Percentiles rank a stretch among this genome's conserved stretches.
Evolutionary conservation across 2,329 filamentous ascomycete genomes (phyloP).

Genomic region (Chaetomiaceae sp.): DNA sequence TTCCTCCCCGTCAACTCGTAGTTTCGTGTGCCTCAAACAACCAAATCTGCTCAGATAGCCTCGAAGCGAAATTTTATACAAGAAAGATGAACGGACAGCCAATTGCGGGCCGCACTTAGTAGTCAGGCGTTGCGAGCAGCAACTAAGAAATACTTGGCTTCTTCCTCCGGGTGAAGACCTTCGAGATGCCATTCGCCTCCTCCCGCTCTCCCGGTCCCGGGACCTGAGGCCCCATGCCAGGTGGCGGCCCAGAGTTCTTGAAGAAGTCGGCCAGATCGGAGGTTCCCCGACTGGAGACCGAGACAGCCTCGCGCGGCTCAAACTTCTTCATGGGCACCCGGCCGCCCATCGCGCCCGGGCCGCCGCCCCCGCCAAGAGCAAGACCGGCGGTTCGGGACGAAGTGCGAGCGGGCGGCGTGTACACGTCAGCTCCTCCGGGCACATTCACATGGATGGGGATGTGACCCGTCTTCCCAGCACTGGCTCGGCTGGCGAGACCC

Average conservation of each 20-base stretch:
- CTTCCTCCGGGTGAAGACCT: slow-evolving; percentile 46
- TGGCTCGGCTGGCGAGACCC: slow-evolving; percentile 36
- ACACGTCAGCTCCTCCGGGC: slow-evolving; percentile 40
- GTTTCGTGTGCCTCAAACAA: no score
- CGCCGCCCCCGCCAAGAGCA: slow-evolving; percentile 7
- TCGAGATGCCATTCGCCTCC: slow-evolving; percentile 38
- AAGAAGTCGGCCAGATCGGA: slow-evolving; percentile 69
- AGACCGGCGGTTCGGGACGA: slow-evolving; percentile 11
- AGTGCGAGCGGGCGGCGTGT: slow-evolving; percentile 19
- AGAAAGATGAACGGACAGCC: no score
- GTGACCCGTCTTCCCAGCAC: slow-evolving; percentile 34
- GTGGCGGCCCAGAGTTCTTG: slow-evolving; percentile 59
- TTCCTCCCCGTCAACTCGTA: no score
- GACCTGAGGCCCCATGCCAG: slow-evolving; percentile 24
- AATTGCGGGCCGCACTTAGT: no score
- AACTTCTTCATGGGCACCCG: slow-evolving; percentile 52
- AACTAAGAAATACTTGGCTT: slow-evolving; percentile 31
- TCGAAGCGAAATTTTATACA: no score
- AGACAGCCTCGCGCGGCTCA: slow-evolving; percentile 48
- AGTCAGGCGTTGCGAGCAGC: not conserved
- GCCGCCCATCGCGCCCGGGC: slow-evolving; percentile 14
- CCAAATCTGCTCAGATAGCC: no score
- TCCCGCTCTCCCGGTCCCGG: slow-evolving; percentile 31
- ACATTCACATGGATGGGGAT: slow-evolving; percentile 49
- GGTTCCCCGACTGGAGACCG: slow-evolving; percentile 41